Evolutionary conservation across 345 rosid species (phyloP), one percentile per base, ranked within the genome.

Genomic region (Atalantia buxifolia): DNA sequence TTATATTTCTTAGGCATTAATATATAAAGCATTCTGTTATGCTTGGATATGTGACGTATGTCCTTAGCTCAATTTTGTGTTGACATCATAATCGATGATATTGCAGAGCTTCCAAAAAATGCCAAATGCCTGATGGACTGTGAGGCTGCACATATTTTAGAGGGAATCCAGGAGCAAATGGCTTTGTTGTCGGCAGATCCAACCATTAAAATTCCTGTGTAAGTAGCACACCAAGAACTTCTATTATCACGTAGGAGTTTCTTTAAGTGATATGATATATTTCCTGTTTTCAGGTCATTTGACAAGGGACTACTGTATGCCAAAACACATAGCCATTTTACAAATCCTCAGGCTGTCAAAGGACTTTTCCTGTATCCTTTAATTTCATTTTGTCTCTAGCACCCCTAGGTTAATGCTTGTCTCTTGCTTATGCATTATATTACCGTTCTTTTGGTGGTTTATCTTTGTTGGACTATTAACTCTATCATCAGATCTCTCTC

Each of bases 161-260:
- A 88, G 81, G 93, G 89, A 61, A 84, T 94, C 81, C 97, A 94
- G 86, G 98, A 86, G 62, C 95, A 91, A 78, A 88, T 96, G 88
- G 89, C 83, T 84, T 78, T 81, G 64, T 77, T 96, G 62, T 96
- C 97, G 38, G 89, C 76, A 81, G 99, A 96, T 82, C 89, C 99
- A 45, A 81, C 88, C 13, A 84, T 95, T 53, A 95, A 91, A 79
- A 89, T 93, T 77, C 96, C 98, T 7, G 83, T 77, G 99, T 93
- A 74, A 86, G 97, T 87, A 33, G 74, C 79, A 61, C 19, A 19
- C 65, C 65, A 31, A 9, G 36, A 71, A 48, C 57, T 79, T 30
- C 36, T 76, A 36, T 62, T 78, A 5, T 62, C 13, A 4, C 50
- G 65, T 71, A 14, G 48, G 74, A 80, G 59, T 65, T 9, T 72